These are phyloP conservation scores for Backusella morwellensis DNA, from an alignment of 192 early-diverging fungal species.

Conservation along the genomic window DNA sequence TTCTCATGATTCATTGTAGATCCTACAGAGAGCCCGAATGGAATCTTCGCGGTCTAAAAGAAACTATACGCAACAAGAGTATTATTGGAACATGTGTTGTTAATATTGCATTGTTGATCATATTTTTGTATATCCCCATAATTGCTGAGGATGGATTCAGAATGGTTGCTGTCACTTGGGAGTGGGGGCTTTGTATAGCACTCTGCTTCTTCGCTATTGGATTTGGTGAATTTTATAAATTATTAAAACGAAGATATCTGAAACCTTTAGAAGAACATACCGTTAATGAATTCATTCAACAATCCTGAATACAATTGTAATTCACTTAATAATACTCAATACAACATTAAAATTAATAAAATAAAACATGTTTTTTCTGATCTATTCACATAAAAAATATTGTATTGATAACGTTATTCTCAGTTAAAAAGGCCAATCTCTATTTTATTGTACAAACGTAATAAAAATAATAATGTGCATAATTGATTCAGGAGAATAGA, in stretches of 20 bases:
- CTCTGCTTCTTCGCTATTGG: constrained; percentile 8
- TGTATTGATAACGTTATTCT: no score
- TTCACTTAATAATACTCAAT: not conserved
- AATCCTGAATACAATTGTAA: not conserved
- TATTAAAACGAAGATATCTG: not conserved
- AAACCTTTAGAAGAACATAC: constrained; percentile 8
- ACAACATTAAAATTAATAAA: not conserved
- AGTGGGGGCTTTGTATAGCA: constrained; percentile 63
- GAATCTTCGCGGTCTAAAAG: constrained; percentile 39
- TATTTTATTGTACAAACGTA: no score
- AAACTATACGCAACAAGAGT: constrained; percentile 42
- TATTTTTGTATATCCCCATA: constrained; percentile 63
- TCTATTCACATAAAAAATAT: not conserved
- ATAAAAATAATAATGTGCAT: not conserved
- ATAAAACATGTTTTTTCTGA: not conserved
- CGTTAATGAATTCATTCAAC: not conserved
- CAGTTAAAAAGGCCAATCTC: no score
- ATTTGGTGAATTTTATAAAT: constrained; percentile 4
- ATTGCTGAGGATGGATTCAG: constrained; percentile 58
- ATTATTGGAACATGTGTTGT: constrained; percentile 42
- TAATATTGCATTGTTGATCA: constrained; percentile 46
- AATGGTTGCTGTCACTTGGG: constrained; percentile 60
- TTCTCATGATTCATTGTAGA: constrained; percentile 72
- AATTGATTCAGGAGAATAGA: no score
- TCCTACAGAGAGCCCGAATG: constrained; percentile 62